Evolutionary conservation across 2,329 filamentous ascomycete genomes (phyloP).

Genomic region (Diplodia sapinea): DNA sequence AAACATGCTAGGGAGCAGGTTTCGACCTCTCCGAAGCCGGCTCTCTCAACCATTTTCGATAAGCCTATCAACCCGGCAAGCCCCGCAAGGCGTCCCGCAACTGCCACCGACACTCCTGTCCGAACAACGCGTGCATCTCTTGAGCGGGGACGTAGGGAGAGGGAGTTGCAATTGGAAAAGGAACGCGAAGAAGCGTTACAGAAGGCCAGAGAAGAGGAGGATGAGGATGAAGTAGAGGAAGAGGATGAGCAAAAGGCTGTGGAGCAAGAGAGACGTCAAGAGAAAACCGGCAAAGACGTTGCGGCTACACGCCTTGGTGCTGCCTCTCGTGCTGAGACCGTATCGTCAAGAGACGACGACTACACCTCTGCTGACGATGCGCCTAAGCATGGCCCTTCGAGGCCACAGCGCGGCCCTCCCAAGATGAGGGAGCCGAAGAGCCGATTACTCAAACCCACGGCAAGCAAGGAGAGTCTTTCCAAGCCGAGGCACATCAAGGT

Average conservation of each 20-base stretch:
- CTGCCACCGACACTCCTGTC: constrained; percentile 34
- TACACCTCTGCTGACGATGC: constrained; percentile 58
- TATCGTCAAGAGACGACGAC: constrained; percentile 42
- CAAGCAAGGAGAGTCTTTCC: constrained; percentile 60
- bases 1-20: constrained; percentile 42
- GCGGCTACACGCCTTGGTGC: constrained; percentile 42
- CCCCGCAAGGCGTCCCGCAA: constrained; percentile 12
- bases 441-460: constrained; percentile 62
- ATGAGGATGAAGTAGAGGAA: constrained; percentile 70
- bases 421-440: constrained; percentile 52
- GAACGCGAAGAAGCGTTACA: constrained; percentile 68
- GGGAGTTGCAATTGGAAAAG: constrained; percentile 66
- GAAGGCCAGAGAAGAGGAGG: constrained; percentile 65
- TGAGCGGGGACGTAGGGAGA: constrained; percentile 65
- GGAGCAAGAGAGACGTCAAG: constrained; percentile 48
- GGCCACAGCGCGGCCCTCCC: constrained; percentile 55
- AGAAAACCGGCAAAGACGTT: constrained; percentile 58
- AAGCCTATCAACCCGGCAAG: constrained; percentile 26
- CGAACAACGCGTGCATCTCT: constrained; percentile 60
- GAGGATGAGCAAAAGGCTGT: constrained; percentile 59
- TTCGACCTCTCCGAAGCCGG: constrained; percentile 39
- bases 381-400: constrained; percentile 63
- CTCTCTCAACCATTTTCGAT: constrained; percentile 21
- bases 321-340: constrained; percentile 20
- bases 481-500: constrained; percentile 59